Conservation (phyloP, 495 filamentous ascomycete species). For the Aspergillus bertholletiae region DNA sequence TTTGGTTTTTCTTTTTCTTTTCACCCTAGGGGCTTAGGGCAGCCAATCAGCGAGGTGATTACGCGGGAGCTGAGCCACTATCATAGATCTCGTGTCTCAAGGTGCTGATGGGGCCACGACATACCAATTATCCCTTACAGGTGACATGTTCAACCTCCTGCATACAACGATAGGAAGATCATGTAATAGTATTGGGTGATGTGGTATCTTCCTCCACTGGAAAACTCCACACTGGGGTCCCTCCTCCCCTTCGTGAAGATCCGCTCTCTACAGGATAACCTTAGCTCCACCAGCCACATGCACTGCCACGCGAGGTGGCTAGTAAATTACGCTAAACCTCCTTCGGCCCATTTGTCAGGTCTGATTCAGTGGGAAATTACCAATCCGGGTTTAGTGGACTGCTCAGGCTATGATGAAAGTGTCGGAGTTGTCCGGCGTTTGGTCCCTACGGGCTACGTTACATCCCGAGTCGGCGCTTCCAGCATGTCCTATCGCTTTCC, state of each 20-base stretch:
- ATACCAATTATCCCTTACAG: constrained; percentile 11
- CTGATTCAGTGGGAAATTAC: background rate
- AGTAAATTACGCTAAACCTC: background rate
- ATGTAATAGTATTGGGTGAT: background rate
- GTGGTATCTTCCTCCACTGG: background rate
- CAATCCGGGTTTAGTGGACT: background rate
- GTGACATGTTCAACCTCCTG: constrained; percentile 11
- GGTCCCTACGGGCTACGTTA: background rate
- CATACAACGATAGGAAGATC: background rate
- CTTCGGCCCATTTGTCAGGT: background rate
- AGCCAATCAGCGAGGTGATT: background rate
- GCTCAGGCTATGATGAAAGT: background rate
- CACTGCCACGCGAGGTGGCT: background rate
- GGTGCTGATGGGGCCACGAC: constrained; percentile 10
- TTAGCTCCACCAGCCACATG: background rate
- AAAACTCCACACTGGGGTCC: too few species aligned
- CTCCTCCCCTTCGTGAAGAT: background rate
- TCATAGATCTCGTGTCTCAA: constrained; percentile 14
- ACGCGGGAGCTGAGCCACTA: background rate
- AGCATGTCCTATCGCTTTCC: constrained; percentile 1
- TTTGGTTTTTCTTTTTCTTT: background rate
- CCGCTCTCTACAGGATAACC: background rate
- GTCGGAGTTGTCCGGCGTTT: constrained; percentile 8
- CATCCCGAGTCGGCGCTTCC: background rate
- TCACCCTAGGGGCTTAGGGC: background rate